Base-by-base conservation (phyloP, 495 filamentous ascomycete genomes). In the Apodospora peruviana region DNA sequence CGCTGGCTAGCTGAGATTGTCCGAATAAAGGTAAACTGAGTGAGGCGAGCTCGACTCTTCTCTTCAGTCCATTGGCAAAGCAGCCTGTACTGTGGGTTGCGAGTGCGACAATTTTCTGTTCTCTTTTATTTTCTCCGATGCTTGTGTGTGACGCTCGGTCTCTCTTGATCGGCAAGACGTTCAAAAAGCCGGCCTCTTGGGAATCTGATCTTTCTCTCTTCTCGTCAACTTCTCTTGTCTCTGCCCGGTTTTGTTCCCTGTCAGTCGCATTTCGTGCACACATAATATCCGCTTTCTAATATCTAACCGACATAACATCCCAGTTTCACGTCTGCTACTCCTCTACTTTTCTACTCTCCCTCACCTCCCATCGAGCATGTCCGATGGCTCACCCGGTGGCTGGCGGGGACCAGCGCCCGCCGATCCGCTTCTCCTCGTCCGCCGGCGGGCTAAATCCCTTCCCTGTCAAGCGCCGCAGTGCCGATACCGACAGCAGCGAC, bases 351-450 rank as follows among this genome's bases (percentile, higher is more conserved):
- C 20, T 29, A 5, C 12, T 10, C 19, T 17, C 23, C 20, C 21
- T 38, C 22, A 21, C 9, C 20, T 21, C 40, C 4, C 16, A 8
- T 48, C 47, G 63, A 66, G 57, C 45, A 66, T 66, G 64, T 62
- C 52, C 61, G 48, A 66, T 66, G 64, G 64, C 61, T 48, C 43
- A 46, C n/a, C 61, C 52, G 49, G 47, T 48, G 48, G 38, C 41
- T 56, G 64, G 61, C 59, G 61, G 64, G 59, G 53, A 59, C 57
- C 46, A 55, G 7, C 51, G 51, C 59, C 59, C 52, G 52, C 58
- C 61, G 27, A 43, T 54, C 50, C 50, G 48, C 14, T 40, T 32
- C 14, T 50, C 46, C 7, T 7, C 7, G 7, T 7, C 7, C 27
- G 27, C 7, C 9, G 50, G 40, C 47, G 43, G 39, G 29, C 35